Conservation (phyloP, 257 asterid species). For the Orobanche coerulescens region DNA sequence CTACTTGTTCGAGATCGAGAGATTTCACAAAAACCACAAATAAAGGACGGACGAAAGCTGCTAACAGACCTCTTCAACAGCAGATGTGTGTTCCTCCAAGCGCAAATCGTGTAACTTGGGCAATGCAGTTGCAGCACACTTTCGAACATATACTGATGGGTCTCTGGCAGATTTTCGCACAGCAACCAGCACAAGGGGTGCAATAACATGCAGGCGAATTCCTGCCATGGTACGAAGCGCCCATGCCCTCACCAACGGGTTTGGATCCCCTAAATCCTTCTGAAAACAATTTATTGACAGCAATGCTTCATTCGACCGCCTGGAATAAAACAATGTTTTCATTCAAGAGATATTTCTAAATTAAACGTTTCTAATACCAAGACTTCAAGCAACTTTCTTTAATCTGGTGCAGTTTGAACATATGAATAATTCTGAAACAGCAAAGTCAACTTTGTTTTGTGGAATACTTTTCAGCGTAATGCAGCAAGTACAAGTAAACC, state of each 20-base stretch:
- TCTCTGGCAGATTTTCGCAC: conserved; percentile 88
- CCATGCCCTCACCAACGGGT: conserved; percentile 92
- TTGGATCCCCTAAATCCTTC: conserved; percentile 91
- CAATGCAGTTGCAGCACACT: conserved; percentile 92
- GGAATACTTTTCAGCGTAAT: conserved; percentile 83
- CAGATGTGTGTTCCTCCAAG: conserved; percentile 61
- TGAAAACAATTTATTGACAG: conserved; percentile 90
- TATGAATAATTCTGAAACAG: not conserved
- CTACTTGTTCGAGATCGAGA: conserved; percentile 5
- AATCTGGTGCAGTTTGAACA: conserved; percentile 4
- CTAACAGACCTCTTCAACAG: conserved; percentile 73
- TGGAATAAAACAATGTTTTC: conserved; percentile 20
- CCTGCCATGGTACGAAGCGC: conserved; percentile 99
- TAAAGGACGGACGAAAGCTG: conserved; percentile 9
- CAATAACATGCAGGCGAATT: conserved; percentile 80
- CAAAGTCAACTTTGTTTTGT: conserved; percentile 7
- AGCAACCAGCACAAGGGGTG: conserved; percentile 74
- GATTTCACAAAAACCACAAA: not conserved
- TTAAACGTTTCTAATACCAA: not conserved
- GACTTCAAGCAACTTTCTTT: not conserved
- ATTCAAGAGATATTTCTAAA: conserved; percentile 2
- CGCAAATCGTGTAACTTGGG: conserved; percentile 88
- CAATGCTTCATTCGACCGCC: conserved; percentile 89
- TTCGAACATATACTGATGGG: conserved; percentile 94
- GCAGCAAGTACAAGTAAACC: conserved; percentile 84